Percentiles rank a stretch among this genome's conserved stretches.
These are phyloP conservation scores for Fusarium musae DNA, from an alignment of 2,329 filamentous ascomycete genomes.

Conservation along the genomic window DNA sequence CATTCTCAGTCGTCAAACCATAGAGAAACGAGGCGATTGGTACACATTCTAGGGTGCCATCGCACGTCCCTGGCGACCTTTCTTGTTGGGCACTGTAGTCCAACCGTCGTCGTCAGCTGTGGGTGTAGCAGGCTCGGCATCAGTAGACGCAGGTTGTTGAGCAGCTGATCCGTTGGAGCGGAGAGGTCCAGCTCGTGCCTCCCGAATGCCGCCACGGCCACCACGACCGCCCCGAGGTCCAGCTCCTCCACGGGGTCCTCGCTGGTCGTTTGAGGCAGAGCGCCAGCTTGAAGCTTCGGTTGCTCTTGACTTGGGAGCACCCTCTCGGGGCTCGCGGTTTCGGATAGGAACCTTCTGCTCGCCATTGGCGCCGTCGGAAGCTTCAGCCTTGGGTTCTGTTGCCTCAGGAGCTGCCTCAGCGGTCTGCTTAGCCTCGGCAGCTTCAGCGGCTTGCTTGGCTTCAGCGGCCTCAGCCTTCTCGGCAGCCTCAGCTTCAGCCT, in stretches of 20 bases:
- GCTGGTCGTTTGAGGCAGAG: conserved; percentile 60
- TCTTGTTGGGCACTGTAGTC: conserved; percentile 64
- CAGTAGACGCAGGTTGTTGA: conserved; percentile 50
- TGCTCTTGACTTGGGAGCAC: conserved; percentile 62
- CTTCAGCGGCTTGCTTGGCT: conserved; percentile 45
- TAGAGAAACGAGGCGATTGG: conserved; percentile 50
- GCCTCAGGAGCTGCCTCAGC: conserved; percentile 45
- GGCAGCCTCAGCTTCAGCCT: conserved; percentile 54
- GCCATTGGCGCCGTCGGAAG: conserved; percentile 45
- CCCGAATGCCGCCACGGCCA: conserved; percentile 54
- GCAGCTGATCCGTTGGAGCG: conserved; percentile 61
- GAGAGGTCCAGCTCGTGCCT: conserved; percentile 53
- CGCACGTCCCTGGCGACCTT: conserved; percentile 51
- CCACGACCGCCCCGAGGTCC: conserved; percentile 57
- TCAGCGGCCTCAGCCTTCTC: conserved; percentile 47
- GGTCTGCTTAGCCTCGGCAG: conserved; percentile 44
- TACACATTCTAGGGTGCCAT: conserved; percentile 48
- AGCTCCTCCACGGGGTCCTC: conserved; percentile 60
- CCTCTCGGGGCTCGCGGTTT: conserved; percentile 54
- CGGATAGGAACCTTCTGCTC: conserved; percentile 62
- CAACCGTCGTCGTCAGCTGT: conserved; percentile 69
- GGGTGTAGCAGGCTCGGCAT: conserved; percentile 50
- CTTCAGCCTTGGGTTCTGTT: conserved; percentile 34
- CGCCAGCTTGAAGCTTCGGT: conserved; percentile 71
- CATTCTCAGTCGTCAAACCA: conserved; percentile 51